Percentiles rank a stretch among this genome's conserved stretches.
phyloP scores from a whole-genome alignment of 208 protist species.

The Sergeia podlipaevii region DNA sequence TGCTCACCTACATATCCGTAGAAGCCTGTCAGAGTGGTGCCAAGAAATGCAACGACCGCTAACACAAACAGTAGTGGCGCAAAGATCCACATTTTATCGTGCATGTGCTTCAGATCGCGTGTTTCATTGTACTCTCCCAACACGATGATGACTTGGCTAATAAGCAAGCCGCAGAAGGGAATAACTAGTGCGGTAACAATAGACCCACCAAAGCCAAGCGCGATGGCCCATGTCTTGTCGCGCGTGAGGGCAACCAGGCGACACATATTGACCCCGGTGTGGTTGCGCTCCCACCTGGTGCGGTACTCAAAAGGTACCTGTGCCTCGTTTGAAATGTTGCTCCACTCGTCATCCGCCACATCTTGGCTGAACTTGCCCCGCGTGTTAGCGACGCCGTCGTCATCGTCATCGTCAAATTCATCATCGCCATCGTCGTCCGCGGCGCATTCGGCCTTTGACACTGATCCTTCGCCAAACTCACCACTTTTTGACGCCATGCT shows the following conservation, averaged over 20 bases:
- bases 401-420: neutral
- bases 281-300: constrained; percentile 13
- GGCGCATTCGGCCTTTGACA: too few species aligned
- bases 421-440: too few species aligned
- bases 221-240: constrained; percentile 13
- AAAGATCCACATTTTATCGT: constrained; percentile 6
- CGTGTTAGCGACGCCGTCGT: neutral
- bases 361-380: neutral
- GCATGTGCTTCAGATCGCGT: constrained; percentile 9
- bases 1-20: constrained; percentile 26
- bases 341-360: neutral
- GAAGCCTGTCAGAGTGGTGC: constrained; percentile 12
- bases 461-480: too few species aligned
- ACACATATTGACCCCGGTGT: constrained; percentile 13
- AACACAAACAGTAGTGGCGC: constrained; percentile 19
- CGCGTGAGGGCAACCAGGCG: constrained; percentile 9
- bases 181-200: constrained; percentile 9
- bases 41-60: constrained; percentile 9
- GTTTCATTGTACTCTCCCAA: constrained; percentile 12
- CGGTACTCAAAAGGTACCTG: constrained; percentile 14
- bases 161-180: constrained; percentile 14
- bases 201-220: constrained; percentile 17
- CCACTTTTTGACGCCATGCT: too few species aligned
- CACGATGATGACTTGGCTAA: constrained; percentile 9
- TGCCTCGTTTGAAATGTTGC: neutral